Evolutionary conservation across 2,329 filamentous ascomycete genomes (phyloP), one percentile per base, ranked within the genome.

Genomic region (Alternaria triticina): DNA sequence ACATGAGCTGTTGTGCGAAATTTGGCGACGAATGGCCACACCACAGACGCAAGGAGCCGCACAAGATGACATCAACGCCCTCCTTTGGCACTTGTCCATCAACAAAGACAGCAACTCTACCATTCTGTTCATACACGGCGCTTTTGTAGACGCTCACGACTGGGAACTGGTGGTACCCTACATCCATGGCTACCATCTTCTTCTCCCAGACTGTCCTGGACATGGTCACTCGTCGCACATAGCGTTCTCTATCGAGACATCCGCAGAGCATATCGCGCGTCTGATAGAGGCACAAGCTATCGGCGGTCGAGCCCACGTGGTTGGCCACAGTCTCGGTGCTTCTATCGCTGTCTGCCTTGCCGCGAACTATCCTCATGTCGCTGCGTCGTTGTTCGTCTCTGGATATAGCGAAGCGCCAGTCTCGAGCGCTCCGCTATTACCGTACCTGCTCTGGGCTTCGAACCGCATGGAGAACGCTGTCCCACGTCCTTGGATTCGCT

Each of bases 1-100:
- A n/a, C n/a, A n/a, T n/a, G n/a, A n/a, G n/a, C n/a, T n/a, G n/a
- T n/a, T n/a, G n/a, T n/a, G n/a, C n/a, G n/a, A n/a, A n/a, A n/a
- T n/a, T n/a, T n/a, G n/a, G n/a, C n/a, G n/a, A n/a, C n/a, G n/a
- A n/a, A 40, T 40, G 36, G 9, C n/a, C 4, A 17, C 36, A 8
- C 8, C 1, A 11, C 15, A 6, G 11, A 17, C 8, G 15, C 8
- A 17, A 17, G 33, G 6, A 40, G 33, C 4, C 3, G 36, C 9
- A 0, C 36, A 1, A 1, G 9, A 17, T 17, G 36, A 17, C 8
- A 2, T 2, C 10, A n/a, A 0, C 8, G 1, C 36, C 4, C 9
- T 17, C 4, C 15, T 40, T 9, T 40, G 36, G 36, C 36, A 40
- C 6, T 2, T 11, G 0, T 17, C 36, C n/a, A 8, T 40, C n/a